These are phyloP conservation scores for Remersonia thermophila DNA, from an alignment of 2,329 filamentous ascomycete genomes.

Conservation along the genomic window DNA sequence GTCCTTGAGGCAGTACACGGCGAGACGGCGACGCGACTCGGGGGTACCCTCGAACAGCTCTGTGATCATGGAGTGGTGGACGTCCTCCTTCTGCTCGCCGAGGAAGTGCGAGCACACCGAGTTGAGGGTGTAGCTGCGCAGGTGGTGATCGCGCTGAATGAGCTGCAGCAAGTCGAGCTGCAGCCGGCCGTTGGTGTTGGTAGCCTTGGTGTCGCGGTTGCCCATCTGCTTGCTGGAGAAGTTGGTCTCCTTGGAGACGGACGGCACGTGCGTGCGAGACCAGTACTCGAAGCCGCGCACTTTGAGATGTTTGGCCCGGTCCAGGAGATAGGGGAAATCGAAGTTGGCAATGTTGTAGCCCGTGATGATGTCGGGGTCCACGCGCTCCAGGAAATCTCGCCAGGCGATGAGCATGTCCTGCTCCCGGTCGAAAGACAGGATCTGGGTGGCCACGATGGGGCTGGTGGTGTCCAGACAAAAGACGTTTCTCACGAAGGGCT, in stretches of 20 bases:
- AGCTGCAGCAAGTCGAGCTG: slow-evolving; percentile 92
- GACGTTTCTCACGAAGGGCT: slow-evolving; percentile 91
- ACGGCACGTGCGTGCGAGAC: slow-evolving; percentile 59
- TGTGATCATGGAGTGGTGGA: slow-evolving; percentile 98
- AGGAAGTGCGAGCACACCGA: slow-evolving; percentile 91
- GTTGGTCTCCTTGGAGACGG: slow-evolving; percentile 64
- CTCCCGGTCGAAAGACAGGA: slow-evolving; percentile 71
- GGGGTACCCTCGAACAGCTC: slow-evolving; percentile 94
- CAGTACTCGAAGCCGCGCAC: slow-evolving; percentile 72
- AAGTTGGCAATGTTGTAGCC: slow-evolving; percentile 99
- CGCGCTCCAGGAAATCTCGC: slow-evolving; percentile 78
- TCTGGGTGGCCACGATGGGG: slow-evolving; percentile 86
- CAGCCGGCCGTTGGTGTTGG: slow-evolving; percentile 86
- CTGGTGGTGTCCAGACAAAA: slow-evolving; percentile 91
- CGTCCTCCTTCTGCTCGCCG: slow-evolving; percentile 96
- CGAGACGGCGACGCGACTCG: slow-evolving; percentile 79
- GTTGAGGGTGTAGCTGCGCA: slow-evolving; percentile 94
- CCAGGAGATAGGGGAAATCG: slow-evolving; percentile 91
- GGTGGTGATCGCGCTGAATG: slow-evolving; percentile 85
- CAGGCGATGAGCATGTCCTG: slow-evolving; percentile 84
- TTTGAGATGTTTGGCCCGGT: slow-evolving; percentile 76
- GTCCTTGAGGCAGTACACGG: slow-evolving; percentile 95
- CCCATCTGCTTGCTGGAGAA: slow-evolving; percentile 99
- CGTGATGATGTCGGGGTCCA: slow-evolving; percentile 94
- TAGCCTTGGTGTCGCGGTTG: slow-evolving; percentile 84